phyloP scores from a whole-genome alignment of 345 rosid species.

The Reutealis trisperma region DNA sequence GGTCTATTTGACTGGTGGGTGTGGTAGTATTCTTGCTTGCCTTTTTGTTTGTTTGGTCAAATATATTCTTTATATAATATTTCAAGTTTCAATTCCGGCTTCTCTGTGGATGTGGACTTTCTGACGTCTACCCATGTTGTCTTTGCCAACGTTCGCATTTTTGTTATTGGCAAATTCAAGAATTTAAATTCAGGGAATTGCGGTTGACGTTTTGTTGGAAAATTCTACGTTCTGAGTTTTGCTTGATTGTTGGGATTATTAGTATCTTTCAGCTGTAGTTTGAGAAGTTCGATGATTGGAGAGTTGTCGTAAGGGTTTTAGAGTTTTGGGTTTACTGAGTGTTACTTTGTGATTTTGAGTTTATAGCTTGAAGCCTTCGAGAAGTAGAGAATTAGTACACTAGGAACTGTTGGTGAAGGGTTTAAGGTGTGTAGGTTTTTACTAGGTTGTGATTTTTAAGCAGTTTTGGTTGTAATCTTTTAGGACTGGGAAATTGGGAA shows the following conservation, averaged over 20 bases:
- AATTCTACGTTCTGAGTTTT: background rate
- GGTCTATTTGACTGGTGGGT: conserved; percentile 33
- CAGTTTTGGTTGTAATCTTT: background rate
- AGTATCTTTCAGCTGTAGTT: background rate
- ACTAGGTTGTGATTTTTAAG: conserved; percentile 11
- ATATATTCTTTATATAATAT: background rate
- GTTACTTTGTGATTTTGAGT: background rate
- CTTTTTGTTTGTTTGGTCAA: conserved; percentile 2
- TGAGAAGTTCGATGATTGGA: background rate
- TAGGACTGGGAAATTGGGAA: background rate
- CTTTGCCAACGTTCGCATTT: background rate
- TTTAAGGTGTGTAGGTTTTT: conserved; percentile 12
- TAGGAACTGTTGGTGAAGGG: conserved; percentile 8
- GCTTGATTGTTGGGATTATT: background rate
- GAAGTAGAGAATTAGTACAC: background rate
- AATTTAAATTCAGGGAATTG: background rate
- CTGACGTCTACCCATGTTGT: conserved; percentile 3
- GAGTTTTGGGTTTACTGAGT: background rate
- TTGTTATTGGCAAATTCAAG: background rate
- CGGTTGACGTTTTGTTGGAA: background rate
- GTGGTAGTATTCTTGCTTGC: background rate
- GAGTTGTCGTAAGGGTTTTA: conserved; percentile 1
- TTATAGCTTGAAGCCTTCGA: background rate
- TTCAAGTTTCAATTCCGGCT: background rate
- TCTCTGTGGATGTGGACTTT: background rate